A percentile compares a stretch with the other conserved stretches of the same genome.
Conservation (phyloP, 768 basidiomycete genomes). For the Tylopilus vinaceipallidus region DNA sequence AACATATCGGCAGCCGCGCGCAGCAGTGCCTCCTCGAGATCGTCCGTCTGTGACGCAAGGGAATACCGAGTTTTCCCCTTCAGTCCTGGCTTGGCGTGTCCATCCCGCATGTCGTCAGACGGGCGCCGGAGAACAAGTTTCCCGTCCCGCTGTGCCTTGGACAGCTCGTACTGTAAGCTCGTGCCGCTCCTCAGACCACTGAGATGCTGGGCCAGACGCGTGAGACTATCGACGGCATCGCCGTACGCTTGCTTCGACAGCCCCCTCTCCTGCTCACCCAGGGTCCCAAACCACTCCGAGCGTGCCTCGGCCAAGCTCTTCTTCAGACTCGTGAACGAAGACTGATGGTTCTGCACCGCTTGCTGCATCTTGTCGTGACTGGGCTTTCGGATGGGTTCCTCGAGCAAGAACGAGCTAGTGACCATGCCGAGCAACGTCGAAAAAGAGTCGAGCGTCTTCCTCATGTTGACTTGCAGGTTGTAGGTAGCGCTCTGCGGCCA, state of each 20-base stretch:
- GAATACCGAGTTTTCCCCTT: conserved; percentile 28
- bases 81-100: conserved; percentile 11
- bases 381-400: conserved; percentile 56
- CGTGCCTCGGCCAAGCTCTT: conserved; percentile 84
- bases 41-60: conserved; percentile 37
- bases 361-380: conserved; percentile 66
- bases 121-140: conserved; percentile 36
- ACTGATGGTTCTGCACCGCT: conserved; percentile 83
- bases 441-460: conserved; percentile 83
- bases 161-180: conserved; percentile 78
- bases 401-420: conserved; percentile 82
- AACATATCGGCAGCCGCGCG: conserved; percentile 70
- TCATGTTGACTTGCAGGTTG: conserved; percentile 82
- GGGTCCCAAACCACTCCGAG: conserved; percentile 64
- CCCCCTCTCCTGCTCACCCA: conserved; percentile 24
- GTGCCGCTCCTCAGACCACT: conserved; percentile 86
- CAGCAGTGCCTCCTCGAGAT: conserved; percentile 39
- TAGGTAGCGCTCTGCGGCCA: conserved; percentile 86
- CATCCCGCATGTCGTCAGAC: conserved; percentile 15
- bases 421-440: conserved; percentile 80
- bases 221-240: conserved; percentile 83
- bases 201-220: conserved; percentile 89
- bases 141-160: conserved; percentile 54
- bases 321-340: conserved; percentile 87
- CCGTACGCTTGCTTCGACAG: conserved; percentile 65